These are phyloP conservation scores for Cladophialophora psammophila DNA, from an alignment of 2,329 filamentous ascomycete species.

Conservation along the genomic window DNA sequence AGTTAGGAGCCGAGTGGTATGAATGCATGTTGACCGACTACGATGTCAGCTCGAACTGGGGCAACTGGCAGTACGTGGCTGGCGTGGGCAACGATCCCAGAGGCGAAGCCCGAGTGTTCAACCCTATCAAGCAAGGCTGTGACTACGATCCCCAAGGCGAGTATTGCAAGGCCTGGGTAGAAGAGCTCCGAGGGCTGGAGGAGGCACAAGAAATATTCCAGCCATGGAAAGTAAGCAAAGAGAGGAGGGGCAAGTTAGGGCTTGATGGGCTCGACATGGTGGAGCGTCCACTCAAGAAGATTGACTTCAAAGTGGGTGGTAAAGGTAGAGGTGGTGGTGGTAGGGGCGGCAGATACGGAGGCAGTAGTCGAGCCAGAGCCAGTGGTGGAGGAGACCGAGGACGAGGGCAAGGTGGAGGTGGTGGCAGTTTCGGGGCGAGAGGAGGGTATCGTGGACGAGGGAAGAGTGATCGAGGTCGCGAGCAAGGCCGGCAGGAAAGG, in stretches of 20 bases:
- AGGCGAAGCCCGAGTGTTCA: constrained; percentile 76
- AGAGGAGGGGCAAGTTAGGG: constrained; percentile 64
- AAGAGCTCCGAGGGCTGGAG: constrained; percentile 66
- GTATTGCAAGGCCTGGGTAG: constrained; percentile 77
- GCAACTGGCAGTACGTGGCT: constrained; percentile 82
- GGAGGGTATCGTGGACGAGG: constrained; percentile 36
- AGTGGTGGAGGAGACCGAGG: constrained; percentile 32
- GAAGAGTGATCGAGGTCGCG: constrained; percentile 26
- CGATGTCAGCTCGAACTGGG: constrained; percentile 78
- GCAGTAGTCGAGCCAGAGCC: constrained; percentile 35
- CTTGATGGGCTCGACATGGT: constrained; percentile 69
- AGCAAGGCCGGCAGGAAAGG: constrained; percentile 28
- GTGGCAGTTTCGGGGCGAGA: constrained; percentile 28
- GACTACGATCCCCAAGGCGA: constrained; percentile 75
- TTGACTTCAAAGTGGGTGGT: constrained; percentile 67
- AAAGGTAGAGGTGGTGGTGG: constrained; percentile 49
- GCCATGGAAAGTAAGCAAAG: constrained; percentile 68
- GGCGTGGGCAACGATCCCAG: constrained; percentile 82
- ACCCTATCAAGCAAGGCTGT: constrained; percentile 79
- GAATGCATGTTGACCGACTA: constrained; percentile 78
- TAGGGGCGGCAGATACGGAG: constrained; percentile 39
- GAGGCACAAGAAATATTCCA: constrained; percentile 67
- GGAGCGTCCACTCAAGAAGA: constrained; percentile 69
- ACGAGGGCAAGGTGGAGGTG: constrained; percentile 30
- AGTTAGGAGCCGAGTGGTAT: constrained; percentile 82